Conservation (phyloP, 768 basidiomycete genomes). For the Amanita molliuscula region DNA sequence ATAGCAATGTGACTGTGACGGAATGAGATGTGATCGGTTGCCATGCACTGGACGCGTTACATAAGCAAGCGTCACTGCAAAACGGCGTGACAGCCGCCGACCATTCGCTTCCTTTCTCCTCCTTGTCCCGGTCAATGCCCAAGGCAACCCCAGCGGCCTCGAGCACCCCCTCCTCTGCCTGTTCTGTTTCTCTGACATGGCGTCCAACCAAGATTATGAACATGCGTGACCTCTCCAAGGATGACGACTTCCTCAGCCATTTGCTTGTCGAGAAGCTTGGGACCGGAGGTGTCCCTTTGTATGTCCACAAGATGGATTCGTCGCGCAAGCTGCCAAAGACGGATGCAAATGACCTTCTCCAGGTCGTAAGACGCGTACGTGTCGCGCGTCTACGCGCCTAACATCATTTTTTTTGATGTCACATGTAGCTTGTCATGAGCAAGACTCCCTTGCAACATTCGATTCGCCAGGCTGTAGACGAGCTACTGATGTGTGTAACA, state of each 20-base stretch:
- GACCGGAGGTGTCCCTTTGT: slow-evolving; percentile 66
- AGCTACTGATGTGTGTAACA: slow-evolving; percentile 57
- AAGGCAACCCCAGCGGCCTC: slow-evolving; percentile 18
- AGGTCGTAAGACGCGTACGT: slow-evolving; percentile 67
- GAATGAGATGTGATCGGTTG: background rate
- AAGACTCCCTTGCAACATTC: slow-evolving; percentile 47
- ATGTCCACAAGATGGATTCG: slow-evolving; percentile 87
- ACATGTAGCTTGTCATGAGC: slow-evolving; percentile 43
- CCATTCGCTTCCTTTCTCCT: slow-evolving; percentile 12
- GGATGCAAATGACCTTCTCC: slow-evolving; percentile 54
- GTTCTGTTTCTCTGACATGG: slow-evolving; percentile 39
- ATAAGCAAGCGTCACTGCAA: slow-evolving; percentile 10
- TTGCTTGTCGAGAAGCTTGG: slow-evolving; percentile 85
- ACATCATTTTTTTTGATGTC: slow-evolving; percentile 10
- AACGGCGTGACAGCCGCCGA: slow-evolving; percentile 15
- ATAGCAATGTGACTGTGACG: background rate
- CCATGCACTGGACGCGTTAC: background rate
- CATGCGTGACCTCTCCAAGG: slow-evolving; percentile 80
- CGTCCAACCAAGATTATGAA: slow-evolving; percentile 85
- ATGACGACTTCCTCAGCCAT: slow-evolving; percentile 87
- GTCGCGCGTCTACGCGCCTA: slow-evolving; percentile 18
- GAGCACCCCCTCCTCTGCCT: slow-evolving; percentile 14
- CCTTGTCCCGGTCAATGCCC: slow-evolving; percentile 9
- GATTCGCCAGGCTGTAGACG: slow-evolving; percentile 67
- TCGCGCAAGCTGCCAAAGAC: slow-evolving; percentile 70